These are phyloP conservation scores for Talaromyces albobiverticillius DNA, from an alignment of 2,329 filamentous ascomycete genomes.

Conservation along the genomic window DNA sequence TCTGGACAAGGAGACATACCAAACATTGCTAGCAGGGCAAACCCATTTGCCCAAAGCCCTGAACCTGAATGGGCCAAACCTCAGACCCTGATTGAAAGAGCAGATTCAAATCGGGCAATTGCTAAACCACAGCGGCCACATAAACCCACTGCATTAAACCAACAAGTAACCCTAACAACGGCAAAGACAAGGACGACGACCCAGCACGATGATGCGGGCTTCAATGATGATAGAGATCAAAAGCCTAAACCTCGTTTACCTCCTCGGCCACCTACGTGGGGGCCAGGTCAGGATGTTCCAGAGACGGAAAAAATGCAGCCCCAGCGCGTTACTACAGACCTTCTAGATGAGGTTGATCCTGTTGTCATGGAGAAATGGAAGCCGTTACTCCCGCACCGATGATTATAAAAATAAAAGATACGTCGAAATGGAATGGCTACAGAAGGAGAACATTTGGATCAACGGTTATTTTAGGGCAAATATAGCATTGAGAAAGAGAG, in stretches of 20 bases:
- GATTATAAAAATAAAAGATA: neutral
- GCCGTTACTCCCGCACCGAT: conserved; percentile 10
- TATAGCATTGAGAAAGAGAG: neutral
- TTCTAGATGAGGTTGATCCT: conserved; percentile 7
- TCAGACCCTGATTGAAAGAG: conserved; percentile 4
- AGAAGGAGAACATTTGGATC: neutral
- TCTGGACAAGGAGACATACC: conserved; percentile 62
- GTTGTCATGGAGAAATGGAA: conserved; percentile 13
- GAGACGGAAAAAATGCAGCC: neutral
- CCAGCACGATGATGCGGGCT: neutral
- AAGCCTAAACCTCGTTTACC: conserved; percentile 11
- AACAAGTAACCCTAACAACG: neutral
- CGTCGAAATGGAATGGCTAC: neutral
- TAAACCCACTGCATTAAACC: conserved; percentile 5
- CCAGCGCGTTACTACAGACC: neutral
- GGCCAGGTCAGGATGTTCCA: neutral
- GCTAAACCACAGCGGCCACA: neutral
- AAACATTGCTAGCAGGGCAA: conserved; percentile 72
- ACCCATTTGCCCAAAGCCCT: conserved; percentile 72
- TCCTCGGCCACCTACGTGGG: conserved; percentile 7
- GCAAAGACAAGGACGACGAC: neutral
- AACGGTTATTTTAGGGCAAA: neutral
- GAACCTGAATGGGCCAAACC: conserved; percentile 77
- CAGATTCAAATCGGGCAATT: neutral
- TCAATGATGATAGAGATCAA: neutral